Percentiles rank a stretch among this genome's conserved stretches.
These are phyloP conservation scores for Porcisia hertigi DNA, from an alignment of 208 protist species.

Conservation along the genomic window DNA sequence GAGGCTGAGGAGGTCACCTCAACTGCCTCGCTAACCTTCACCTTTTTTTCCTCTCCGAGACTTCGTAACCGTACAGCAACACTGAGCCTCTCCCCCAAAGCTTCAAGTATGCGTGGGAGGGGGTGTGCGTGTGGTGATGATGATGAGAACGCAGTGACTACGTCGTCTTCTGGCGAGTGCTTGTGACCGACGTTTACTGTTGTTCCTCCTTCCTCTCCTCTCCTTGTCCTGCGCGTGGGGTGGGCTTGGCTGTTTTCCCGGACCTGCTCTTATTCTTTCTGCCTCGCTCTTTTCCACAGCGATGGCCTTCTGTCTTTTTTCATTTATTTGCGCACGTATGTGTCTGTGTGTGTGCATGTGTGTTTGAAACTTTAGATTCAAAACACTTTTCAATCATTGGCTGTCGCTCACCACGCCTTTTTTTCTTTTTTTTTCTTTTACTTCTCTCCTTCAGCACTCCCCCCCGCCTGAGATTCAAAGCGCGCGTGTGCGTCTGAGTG, in stretches of 20 bases:
- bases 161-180: not conserved
- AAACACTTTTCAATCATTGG: not conserved
- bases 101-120: not conserved
- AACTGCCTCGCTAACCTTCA: not conserved
- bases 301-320: not conserved
- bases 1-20: no score
- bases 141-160: not conserved
- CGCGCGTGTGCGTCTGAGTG: not conserved
- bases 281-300: not conserved
- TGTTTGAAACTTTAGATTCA: slow-evolving; percentile 4
- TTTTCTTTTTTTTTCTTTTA: slow-evolving; percentile 11
- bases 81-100: not conserved
- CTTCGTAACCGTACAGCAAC: not conserved
- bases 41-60: not conserved
- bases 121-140: not conserved
- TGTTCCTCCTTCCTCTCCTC: not conserved
- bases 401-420: slow-evolving; percentile 12
- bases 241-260: not conserved
- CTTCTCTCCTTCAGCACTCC: not conserved
- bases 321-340: not conserved
- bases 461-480: no score
- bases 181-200: not conserved
- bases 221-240: not conserved
- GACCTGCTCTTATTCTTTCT: not conserved
- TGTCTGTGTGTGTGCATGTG: slow-evolving; percentile 6